A percentile compares a stretch with the other conserved stretches of the same genome.
Conservation (phyloP, 2,329 filamentous ascomycete genomes). For the Fusarium pseudoanthophilum region DNA sequence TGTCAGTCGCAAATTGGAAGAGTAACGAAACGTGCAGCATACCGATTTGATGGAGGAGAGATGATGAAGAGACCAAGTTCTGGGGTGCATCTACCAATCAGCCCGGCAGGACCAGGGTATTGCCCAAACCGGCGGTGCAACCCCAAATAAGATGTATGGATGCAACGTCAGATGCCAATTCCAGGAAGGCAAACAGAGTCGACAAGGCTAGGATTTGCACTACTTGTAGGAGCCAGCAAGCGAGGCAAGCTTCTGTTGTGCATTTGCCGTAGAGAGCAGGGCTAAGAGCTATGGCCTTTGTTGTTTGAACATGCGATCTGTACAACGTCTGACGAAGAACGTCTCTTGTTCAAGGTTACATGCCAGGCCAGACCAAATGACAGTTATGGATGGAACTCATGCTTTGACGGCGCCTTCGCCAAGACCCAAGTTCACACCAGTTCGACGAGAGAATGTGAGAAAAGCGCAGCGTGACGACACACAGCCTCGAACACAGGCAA, state of each 20-base stretch:
- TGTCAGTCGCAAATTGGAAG: constrained; percentile 32
- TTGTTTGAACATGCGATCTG: constrained; percentile 3
- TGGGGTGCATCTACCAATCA: constrained; percentile 45
- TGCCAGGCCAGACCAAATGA: neutral
- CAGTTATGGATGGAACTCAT: neutral
- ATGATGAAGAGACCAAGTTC: constrained; percentile 39
- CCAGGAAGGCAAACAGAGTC: constrained; percentile 15
- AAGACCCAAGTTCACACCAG: constrained; percentile 41
- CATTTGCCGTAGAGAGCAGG: neutral
- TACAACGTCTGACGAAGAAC: constrained; percentile 3
- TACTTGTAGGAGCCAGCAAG: constrained; percentile 21
- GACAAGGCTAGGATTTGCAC: constrained; percentile 24
- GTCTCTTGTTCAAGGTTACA: neutral
- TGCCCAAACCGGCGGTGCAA: constrained; percentile 39
- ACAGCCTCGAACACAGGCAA: constrained; percentile 41
- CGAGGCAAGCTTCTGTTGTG: constrained; percentile 20
- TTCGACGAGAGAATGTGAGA: constrained; percentile 24
- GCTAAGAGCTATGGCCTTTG: constrained; percentile 9
- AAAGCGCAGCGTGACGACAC: constrained; percentile 42
- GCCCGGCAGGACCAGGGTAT: constrained; percentile 29
- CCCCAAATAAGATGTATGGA: constrained; percentile 38
- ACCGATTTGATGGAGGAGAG: constrained; percentile 44
- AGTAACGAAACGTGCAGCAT: constrained; percentile 41
- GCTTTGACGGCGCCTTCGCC: constrained; percentile 17
- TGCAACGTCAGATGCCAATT: constrained; percentile 41